Percentiles rank a stretch among this genome's conserved stretches.
These are phyloP conservation scores for Candida insectalens DNA, from an alignment of 805 yeast genomes.

Conservation along the genomic window DNA sequence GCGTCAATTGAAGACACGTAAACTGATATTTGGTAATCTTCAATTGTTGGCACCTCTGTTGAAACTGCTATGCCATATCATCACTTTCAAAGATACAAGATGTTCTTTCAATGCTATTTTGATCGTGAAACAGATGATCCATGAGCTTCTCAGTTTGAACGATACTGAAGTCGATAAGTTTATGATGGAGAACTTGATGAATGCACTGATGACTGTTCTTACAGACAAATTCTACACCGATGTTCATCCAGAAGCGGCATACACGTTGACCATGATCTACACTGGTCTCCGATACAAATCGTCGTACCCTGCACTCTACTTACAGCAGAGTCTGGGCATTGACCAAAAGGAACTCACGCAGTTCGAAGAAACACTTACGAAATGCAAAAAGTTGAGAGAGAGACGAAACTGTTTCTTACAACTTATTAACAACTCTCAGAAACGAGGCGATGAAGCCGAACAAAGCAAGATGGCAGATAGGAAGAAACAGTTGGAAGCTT, in stretches of 20 bases:
- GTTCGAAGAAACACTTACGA: conserved; percentile 54
- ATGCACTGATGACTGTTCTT: conserved; percentile 57
- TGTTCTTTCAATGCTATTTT: conserved; percentile 87
- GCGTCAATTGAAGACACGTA: conserved; percentile 57
- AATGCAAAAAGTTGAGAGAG: conserved; percentile 62
- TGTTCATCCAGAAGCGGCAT: conserved; percentile 87
- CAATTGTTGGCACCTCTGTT: conserved; percentile 70
- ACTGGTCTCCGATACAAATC: conserved; percentile 62
- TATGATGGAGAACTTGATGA: conserved; percentile 55
- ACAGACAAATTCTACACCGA: conserved; percentile 73
- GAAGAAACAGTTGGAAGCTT: conserved; percentile 18
- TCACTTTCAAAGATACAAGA: conserved; percentile 79
- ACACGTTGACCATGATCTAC: conserved; percentile 72
- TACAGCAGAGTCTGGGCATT: conserved; percentile 43
- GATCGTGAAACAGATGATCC: conserved; percentile 64
- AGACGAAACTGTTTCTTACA: conserved; percentile 75
- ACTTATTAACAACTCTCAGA: conserved; percentile 50
- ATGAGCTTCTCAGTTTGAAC: conserved; percentile 57
- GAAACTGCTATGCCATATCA: conserved; percentile 63
- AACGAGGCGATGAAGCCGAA: conserved; percentile 14
- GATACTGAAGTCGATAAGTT: conserved; percentile 63
- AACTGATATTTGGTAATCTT: conserved; percentile 53
- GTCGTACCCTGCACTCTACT: conserved; percentile 54
- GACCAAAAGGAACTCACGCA: conserved; percentile 46
- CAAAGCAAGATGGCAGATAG: conserved; percentile 26